A percentile compares a stretch with the other conserved stretches of the same genome.
These are phyloP conservation scores for Phytopythium ostracodes DNA, from an alignment of 352 stramenopile species.

Conservation along the genomic window DNA sequence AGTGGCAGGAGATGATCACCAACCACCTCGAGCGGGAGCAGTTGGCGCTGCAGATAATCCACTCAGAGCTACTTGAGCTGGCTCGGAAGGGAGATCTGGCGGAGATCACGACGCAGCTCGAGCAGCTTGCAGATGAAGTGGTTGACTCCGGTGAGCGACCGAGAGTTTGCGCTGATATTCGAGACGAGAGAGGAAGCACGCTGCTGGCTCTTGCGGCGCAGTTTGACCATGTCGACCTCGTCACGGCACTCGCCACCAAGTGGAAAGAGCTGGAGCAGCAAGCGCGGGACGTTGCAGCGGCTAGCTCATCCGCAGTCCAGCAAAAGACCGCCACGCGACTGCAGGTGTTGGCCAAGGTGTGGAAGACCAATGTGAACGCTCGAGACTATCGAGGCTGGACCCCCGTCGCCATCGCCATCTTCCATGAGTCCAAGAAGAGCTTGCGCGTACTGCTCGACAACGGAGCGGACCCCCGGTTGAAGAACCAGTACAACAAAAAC, in stretches of 20 bases:
- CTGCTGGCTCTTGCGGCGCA: conserved; percentile 73
- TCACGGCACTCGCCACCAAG: conserved; percentile 54
- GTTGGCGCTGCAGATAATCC: conserved; percentile 77
- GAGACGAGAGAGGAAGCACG: conserved; percentile 76
- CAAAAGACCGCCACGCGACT: conserved; percentile 23
- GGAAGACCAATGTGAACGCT: conserved; percentile 68
- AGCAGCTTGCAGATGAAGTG: conserved; percentile 73
- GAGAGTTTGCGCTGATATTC: conserved; percentile 62
- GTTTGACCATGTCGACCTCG: conserved; percentile 59
- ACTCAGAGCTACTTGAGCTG: conserved; percentile 67
- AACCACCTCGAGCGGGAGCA: conserved; percentile 84
- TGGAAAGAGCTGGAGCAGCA: conserved; percentile 37
- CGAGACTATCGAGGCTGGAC: conserved; percentile 86
- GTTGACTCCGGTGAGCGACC: conserved; percentile 51
- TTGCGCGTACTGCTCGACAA: conserved; percentile 71
- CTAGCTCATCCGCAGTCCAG: conserved; percentile 18
- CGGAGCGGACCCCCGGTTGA: conserved; percentile 75
- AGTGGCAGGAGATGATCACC: conserved; percentile 82
- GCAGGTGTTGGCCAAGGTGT: conserved; percentile 36
- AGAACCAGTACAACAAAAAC: conserved; percentile 90
- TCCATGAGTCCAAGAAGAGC: conserved; percentile 79
- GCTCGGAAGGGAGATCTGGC: conserved; percentile 38
- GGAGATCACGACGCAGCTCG: conserved; percentile 49
- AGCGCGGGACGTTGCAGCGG: conserved; percentile 19
- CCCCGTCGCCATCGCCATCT: conserved; percentile 78